Percentiles rank a stretch among this genome's conserved stretches.
phyloP scores from a whole-genome alignment of 2,329 filamentous ascomycete species.

The Trichoderma lentiforme region DNA sequence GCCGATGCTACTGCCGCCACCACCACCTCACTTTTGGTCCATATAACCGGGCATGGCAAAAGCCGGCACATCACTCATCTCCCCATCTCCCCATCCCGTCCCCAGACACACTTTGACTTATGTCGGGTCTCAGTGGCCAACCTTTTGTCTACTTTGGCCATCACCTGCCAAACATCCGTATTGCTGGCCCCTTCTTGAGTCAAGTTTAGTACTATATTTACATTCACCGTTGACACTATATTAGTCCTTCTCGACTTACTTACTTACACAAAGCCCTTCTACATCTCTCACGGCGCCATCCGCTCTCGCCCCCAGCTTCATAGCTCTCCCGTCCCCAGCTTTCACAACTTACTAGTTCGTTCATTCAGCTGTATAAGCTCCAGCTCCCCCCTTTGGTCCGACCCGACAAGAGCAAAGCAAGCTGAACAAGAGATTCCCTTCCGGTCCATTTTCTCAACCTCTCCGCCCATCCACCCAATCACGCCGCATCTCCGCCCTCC shows the following conservation, averaged over 20 bases:
- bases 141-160: background rate
- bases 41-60: background rate
- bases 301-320: background rate
- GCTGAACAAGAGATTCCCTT: background rate
- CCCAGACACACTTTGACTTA: background rate
- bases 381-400: background rate
- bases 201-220: background rate
- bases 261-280: background rate
- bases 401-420: background rate
- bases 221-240: background rate
- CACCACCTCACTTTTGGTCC: background rate
- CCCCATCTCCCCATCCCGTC: background rate
- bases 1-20: slow-evolving; percentile 6
- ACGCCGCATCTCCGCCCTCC: background rate
- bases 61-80: background rate
- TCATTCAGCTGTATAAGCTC: background rate
- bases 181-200: background rate
- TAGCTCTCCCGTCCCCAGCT: background rate
- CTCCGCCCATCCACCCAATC: background rate
- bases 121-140: background rate
- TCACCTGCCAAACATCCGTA: background rate
- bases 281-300: background rate
- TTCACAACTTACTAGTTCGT: background rate
- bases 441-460: slow-evolving; percentile 13
- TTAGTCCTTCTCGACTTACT: background rate